Conservation (phyloP, 139 green algal species). For the Chlorella sp. region DNA sequence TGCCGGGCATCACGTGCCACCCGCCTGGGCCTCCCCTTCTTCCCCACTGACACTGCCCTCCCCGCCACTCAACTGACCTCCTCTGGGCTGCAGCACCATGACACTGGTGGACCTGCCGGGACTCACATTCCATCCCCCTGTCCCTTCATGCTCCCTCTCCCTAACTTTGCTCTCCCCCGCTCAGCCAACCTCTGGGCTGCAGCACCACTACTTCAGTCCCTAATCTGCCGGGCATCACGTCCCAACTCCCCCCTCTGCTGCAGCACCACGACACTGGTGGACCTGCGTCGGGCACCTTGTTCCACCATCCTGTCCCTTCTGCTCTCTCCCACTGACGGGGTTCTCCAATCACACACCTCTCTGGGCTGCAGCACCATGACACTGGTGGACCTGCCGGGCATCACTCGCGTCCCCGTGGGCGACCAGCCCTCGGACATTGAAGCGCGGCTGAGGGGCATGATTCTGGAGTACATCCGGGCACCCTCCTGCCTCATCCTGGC, state of each 20-base stretch:
- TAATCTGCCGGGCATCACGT: too few relatives aligned
- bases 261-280: too few relatives aligned
- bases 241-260: too few relatives aligned
- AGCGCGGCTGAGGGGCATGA: constrained; percentile 84
- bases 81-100: constrained; percentile 83
- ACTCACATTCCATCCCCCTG: constrained; percentile 94
- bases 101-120: constrained; percentile 98
- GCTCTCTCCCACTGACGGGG: too few relatives aligned
- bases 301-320: too few relatives aligned
- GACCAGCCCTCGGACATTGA: constrained; percentile 98
- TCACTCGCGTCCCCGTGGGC: constrained; percentile 96
- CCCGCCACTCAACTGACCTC: background rate
- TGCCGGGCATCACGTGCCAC: too few relatives aligned
- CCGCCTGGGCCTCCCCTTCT: background rate
- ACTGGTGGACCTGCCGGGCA: constrained; percentile 97
- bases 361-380: constrained; percentile 90
- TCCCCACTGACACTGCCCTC: background rate
- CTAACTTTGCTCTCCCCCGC: too few relatives aligned
- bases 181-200: too few relatives aligned
- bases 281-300: too few relatives aligned
- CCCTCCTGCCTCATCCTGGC: constrained; percentile 93
- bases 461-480: constrained; percentile 86
- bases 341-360: too few relatives aligned
- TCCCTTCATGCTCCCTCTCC: background rate
- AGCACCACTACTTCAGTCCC: too few relatives aligned